These are phyloP conservation scores for Lagerstroemia speciosa DNA, from an alignment of 345 rosid species.

Conservation along the genomic window DNA sequence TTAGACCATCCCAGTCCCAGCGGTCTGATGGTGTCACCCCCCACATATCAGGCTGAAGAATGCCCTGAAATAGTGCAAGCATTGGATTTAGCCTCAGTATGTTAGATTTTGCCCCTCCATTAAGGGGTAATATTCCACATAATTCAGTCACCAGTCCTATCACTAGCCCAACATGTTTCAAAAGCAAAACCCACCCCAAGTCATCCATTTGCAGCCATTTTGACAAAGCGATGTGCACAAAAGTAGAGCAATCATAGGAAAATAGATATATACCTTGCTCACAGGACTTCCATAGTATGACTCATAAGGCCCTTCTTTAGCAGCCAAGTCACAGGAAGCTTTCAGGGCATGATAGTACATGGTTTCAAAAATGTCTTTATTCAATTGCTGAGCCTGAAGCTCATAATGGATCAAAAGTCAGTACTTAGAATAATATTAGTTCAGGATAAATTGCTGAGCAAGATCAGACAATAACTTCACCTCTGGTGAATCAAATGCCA, in stretches of 20 bases:
- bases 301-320: constrained; percentile 65
- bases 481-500: constrained; percentile 87
- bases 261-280: constrained; percentile 59
- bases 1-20: constrained; percentile 70
- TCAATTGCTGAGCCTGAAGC: constrained; percentile 74
- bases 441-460: neutral
- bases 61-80: constrained; percentile 36
- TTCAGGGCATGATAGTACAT: constrained; percentile 78
- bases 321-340: constrained; percentile 64
- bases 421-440: neutral
- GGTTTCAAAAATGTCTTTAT: constrained; percentile 87
- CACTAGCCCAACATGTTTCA: neutral
- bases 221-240: neutral
- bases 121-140: neutral
- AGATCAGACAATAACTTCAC: constrained; percentile 24
- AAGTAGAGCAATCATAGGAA: neutral
- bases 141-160: neutral
- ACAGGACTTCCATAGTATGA: constrained; percentile 80
- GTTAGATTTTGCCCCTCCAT: neutral
- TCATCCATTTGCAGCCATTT: neutral
- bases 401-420: constrained; percentile 12
- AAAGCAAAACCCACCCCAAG: neutral
- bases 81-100: neutral
- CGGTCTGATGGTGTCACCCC: constrained; percentile 53
- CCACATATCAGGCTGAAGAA: constrained; percentile 98